Conservation (phyloP, 352 stramenopile genomes). For the Globisporangium irregulare region DNA sequence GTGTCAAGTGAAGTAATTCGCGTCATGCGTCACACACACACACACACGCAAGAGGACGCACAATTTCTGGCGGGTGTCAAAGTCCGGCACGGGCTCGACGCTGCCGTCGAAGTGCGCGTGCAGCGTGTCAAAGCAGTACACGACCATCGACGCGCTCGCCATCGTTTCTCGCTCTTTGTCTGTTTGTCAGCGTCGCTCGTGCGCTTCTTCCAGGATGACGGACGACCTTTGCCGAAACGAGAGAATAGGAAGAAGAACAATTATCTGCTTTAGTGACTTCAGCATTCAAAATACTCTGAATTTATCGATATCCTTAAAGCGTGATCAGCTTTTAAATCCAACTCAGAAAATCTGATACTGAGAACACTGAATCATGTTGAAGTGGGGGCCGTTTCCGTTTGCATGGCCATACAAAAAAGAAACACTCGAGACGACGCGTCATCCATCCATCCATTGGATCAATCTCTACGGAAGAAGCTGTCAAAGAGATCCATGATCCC, state of each 20-base stretch:
- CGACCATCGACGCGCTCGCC: slow-evolving; percentile 78
- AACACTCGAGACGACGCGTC: background rate
- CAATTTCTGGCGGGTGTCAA: slow-evolving; percentile 60
- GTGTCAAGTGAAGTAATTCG: too few species aligned
- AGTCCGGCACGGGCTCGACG: slow-evolving; percentile 44
- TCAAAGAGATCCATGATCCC: slow-evolving; percentile 61
- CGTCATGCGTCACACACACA: background rate
- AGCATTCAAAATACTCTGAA: too few species aligned
- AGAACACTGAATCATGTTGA: background rate
- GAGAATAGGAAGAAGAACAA: background rate
- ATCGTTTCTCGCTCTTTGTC: slow-evolving; percentile 28
- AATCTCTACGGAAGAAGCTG: slow-evolving; percentile 47
- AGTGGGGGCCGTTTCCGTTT: background rate
- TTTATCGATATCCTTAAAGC: background rate
- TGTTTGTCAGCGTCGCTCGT: background rate
- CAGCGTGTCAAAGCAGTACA: slow-evolving; percentile 84
- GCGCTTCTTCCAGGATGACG: background rate
- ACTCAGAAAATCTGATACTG: background rate
- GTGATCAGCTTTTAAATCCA: background rate
- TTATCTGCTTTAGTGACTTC: background rate
- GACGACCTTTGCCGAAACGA: background rate
- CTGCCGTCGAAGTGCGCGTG: slow-evolving; percentile 60
- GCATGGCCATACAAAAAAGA: background rate
- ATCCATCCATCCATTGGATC: background rate
- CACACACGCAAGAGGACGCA: slow-evolving; percentile 20